phyloP scores from a whole-genome alignment of 108 stramenopile species.

The Skeletonema costatum region DNA sequence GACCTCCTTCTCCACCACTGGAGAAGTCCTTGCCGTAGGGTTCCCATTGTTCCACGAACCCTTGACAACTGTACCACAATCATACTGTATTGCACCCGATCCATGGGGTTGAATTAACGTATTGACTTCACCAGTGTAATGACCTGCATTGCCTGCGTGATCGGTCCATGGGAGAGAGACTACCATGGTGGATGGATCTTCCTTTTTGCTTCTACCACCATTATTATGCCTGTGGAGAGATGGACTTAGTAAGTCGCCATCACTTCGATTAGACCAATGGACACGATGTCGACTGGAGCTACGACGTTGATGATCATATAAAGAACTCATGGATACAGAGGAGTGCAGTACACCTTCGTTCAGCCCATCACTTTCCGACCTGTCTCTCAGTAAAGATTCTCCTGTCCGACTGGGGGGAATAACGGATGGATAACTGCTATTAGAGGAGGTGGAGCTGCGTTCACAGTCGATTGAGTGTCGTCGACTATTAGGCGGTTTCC shows the following conservation, averaged over 20 bases:
- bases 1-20: background rate
- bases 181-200: background rate
- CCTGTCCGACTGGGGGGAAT: background rate
- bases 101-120: conserved; percentile 17
- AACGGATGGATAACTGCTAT: background rate
- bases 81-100: conserved; percentile 6
- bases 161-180: conserved; percentile 13
- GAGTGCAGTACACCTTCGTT: too few relatives aligned
- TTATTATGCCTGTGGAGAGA: background rate
- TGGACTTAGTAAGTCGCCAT: background rate
- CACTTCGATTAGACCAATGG: background rate
- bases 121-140: conserved; percentile 14
- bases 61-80: background rate
- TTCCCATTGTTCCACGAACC: conserved; percentile 5
- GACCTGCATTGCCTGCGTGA: background rate
- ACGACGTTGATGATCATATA: background rate
- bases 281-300: background rate
- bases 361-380: too few relatives aligned
- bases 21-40: background rate
- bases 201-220: background rate
- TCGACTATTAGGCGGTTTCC: background rate
- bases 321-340: background rate
- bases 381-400: background rate
- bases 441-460: background rate
- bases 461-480: background rate